Evolutionary conservation across 2,329 filamentous ascomycete genomes (phyloP).

Genomic region (Curvularia lunata): DNA sequence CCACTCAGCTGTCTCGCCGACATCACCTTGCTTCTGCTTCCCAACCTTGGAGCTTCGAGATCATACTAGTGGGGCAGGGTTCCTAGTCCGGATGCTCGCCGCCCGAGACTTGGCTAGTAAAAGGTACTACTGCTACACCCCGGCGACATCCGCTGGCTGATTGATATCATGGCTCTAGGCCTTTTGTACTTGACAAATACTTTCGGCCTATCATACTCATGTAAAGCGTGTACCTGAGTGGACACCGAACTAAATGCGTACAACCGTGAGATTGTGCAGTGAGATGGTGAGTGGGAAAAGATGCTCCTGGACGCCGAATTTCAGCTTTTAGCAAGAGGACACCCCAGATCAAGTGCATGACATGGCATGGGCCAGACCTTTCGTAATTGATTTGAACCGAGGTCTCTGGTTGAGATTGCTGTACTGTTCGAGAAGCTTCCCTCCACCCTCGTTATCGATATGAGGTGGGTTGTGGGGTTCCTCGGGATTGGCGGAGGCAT

Average conservation of each 20-base stretch:
- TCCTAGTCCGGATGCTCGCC: neutral
- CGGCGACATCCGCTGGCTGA: neutral
- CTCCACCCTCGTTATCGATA: conserved; percentile 1
- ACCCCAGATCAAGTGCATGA: neutral
- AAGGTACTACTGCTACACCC: neutral
- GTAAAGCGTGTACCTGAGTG: conserved; percentile 10
- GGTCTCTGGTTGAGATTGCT: neutral
- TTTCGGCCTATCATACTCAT: conserved; percentile 15
- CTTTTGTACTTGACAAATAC: conserved; percentile 24
- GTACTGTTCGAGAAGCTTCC: conserved; percentile 6
- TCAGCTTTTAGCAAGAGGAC: neutral
- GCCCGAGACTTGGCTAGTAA: neutral
- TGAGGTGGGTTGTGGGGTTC: neutral
- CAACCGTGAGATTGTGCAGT: neutral
- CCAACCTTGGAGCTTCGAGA: conserved; percentile 26
- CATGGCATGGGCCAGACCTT: neutral
- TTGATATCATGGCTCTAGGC: neutral
- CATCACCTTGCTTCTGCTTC: conserved; percentile 17
- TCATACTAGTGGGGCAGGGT: conserved; percentile 15
- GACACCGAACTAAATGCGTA: neutral
- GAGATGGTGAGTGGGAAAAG: neutral
- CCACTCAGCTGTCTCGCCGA: neutral
- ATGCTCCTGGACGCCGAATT: neutral
- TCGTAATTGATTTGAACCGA: neutral
- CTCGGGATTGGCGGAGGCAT: neutral